phyloP scores from a whole-genome alignment of 2,329 filamentous ascomycete genomes.

The Proliferodiscus dingleyae region DNA sequence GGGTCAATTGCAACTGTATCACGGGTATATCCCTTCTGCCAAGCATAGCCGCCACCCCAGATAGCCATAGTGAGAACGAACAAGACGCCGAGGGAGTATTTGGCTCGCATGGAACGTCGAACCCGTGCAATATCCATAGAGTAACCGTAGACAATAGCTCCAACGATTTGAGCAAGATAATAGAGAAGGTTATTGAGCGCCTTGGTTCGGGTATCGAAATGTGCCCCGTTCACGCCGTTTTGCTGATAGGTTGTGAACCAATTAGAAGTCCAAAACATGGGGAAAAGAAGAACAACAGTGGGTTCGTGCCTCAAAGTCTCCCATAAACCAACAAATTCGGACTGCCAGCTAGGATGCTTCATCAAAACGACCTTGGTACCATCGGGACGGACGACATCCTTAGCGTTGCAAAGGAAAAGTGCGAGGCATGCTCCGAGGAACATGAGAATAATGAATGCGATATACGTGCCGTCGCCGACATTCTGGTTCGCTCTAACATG shows the following conservation, averaged over 20 bases:
- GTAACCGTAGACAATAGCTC: slow-evolving; percentile 68
- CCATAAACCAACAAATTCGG: slow-evolving; percentile 71
- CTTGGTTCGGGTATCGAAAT: slow-evolving; percentile 69
- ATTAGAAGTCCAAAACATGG: slow-evolving; percentile 77
- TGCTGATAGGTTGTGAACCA: slow-evolving; percentile 79
- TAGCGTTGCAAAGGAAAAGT: slow-evolving; percentile 65
- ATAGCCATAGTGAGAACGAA: slow-evolving; percentile 68
- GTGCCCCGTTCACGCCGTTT: slow-evolving; percentile 65
- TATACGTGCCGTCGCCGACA: slow-evolving; percentile 76
- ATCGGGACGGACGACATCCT: slow-evolving; percentile 68
- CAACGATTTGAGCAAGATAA: slow-evolving; percentile 73
- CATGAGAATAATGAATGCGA: slow-evolving; percentile 83
- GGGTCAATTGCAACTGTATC: slow-evolving; percentile 21
- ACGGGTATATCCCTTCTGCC: slow-evolving; percentile 60
- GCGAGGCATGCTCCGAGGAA: slow-evolving; percentile 64
- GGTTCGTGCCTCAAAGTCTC: slow-evolving; percentile 66
- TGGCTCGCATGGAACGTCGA: slow-evolving; percentile 63
- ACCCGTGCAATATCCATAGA: slow-evolving; percentile 58
- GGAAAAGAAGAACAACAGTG: slow-evolving; percentile 71
- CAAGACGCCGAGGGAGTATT: slow-evolving; percentile 55
- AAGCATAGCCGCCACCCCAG: slow-evolving; percentile 81
- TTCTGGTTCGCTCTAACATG: slow-evolving; percentile 44
- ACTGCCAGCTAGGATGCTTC: slow-evolving; percentile 84
- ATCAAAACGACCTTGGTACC: slow-evolving; percentile 78
- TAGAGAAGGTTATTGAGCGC: slow-evolving; percentile 77